These are phyloP conservation scores for Melanopsichium pennsylvanicum DNA, from an alignment of 1,284 basidiomycete genomes.

Conservation along the genomic window DNA sequence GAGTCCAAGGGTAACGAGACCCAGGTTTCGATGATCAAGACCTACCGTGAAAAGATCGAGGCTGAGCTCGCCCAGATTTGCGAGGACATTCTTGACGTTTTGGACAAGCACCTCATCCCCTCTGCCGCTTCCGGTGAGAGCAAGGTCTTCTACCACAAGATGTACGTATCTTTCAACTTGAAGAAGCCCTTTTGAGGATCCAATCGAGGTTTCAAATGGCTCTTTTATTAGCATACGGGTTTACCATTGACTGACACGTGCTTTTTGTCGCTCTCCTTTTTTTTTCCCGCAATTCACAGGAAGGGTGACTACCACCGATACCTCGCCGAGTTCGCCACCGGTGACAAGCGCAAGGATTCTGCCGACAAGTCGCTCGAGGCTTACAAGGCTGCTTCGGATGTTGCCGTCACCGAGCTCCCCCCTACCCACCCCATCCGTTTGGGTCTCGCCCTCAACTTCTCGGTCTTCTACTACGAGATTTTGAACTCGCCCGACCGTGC, in stretches of 20 bases:
- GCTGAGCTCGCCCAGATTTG: constrained; percentile 97
- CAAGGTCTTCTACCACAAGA: constrained; percentile 99
- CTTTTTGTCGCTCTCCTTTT: not conserved
- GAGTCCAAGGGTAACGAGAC: constrained; percentile 98
- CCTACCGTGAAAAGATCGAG: constrained; percentile 97
- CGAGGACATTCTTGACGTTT: constrained; percentile 98
- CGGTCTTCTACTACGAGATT: constrained; percentile 99
- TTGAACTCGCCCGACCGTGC: constrained; percentile 99
- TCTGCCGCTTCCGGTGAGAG: constrained; percentile 97
- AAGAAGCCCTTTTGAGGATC: no score
- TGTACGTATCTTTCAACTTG: constrained; percentile 70
- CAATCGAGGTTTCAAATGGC: no score
- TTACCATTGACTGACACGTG: no score
- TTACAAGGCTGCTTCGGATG: constrained; percentile 99
- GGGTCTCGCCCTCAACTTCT: constrained; percentile 99
- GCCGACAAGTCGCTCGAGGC: constrained; percentile 98
- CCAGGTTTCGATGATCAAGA: constrained; percentile 98
- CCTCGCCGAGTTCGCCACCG: constrained; percentile 98
- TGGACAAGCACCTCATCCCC: constrained; percentile 98
- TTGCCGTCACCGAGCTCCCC: constrained; percentile 95
- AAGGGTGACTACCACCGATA: constrained; percentile 99
- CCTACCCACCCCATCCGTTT: constrained; percentile 99
- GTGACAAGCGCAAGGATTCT: constrained; percentile 97
- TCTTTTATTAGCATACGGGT: no score
- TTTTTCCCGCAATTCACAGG: constrained; percentile 69